Base-by-base conservation (phyloP, 495 filamentous ascomycete species). In the Aspergillus bertholletiae region DNA sequence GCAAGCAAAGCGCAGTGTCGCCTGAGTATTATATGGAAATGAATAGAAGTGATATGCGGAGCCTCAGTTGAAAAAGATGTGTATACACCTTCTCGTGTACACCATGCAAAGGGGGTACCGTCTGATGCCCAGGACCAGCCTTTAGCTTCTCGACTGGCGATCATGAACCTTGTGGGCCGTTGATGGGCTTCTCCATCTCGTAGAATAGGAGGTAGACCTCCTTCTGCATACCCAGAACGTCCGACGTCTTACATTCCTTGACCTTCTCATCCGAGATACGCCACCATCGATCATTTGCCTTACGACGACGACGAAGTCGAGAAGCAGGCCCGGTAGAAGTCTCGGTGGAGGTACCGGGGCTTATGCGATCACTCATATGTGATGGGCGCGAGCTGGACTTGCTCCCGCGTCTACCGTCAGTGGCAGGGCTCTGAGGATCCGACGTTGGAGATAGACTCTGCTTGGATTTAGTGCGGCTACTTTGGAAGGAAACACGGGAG, bases 181-280 rank as follows among this genome's bases (percentile, higher is more conserved):
- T 43, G 17, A 32, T 18, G 22, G 64, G 60, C 34, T 61, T 75
- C 58, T 90, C 88, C 55, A 92, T 69, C 69, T 97, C 93, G 65
- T 99, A 99, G 67, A 99, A 99, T 23, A 99, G 74, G 60, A 99
- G 72, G 68, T 97, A 99, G 0, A 97, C 93, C 68, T 97, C 94
- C 58, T 85, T 87, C 68, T 97, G 91, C 93, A 97, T 96, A 9
- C 81, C 81, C 50, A 99, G 65, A 20, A 99, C 90, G 49, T 99
- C 93, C 46, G 81, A 83, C 2, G 92, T 97, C 70, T 88, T 94
- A 53, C 89, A 86, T 64, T 97, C 93, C 63, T 93, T 96, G 53
- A 97, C 81, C 65, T 97, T 97, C 32, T 97, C 94, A 65, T 99
- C 94, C 35, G 92, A 97, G 45, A 99, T 97, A 13, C 94, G 83